A percentile compares a stretch with the other conserved stretches of the same genome.
These are phyloP conservation scores for Fusarium illudens DNA, from an alignment of 2,329 filamentous ascomycete species.

Conservation along the genomic window DNA sequence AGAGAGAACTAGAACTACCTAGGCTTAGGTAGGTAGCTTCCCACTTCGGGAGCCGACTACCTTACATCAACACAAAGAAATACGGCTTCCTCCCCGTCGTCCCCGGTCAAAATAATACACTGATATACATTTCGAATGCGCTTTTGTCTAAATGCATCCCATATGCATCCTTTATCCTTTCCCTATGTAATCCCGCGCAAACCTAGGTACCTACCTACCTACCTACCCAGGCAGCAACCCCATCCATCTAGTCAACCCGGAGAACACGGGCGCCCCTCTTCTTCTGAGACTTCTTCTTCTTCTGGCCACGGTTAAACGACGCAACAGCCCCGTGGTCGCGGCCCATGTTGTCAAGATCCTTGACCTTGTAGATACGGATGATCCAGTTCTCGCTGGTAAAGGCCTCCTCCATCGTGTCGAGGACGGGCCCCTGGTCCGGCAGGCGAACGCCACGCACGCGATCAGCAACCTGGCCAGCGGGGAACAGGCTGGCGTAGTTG, in stretches of 20 bases:
- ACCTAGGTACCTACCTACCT: neutral
- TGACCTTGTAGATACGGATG: constrained; percentile 99
- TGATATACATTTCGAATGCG: constrained; percentile 51
- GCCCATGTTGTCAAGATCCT: constrained; percentile 95
- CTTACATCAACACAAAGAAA: constrained; percentile 12
- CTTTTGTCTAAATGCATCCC: constrained; percentile 47
- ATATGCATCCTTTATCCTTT: constrained; percentile 33
- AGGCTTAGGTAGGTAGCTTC: neutral
- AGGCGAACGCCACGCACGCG: constrained; percentile 84
- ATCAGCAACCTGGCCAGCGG: constrained; percentile 86
- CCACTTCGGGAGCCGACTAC: neutral
- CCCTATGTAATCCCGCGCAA: constrained; percentile 15
- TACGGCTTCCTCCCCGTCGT: constrained; percentile 5
- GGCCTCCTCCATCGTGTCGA: constrained; percentile 92
- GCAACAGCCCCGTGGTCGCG: constrained; percentile 78
- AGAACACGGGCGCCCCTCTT: constrained; percentile 76
- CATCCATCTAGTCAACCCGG: constrained; percentile 69
- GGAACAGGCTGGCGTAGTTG: constrained; percentile 94
- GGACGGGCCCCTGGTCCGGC: constrained; percentile 83
- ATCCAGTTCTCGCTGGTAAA: constrained; percentile 99
- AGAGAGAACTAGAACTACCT: no score
- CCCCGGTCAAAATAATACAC: constrained; percentile 44
- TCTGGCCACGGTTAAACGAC: constrained; percentile 80
- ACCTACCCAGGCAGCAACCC: constrained; percentile 66
- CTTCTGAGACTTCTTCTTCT: constrained; percentile 82